Conservation (phyloP, 2,329 filamentous ascomycete species). For the Plenodomus tracheiphilus region DNA sequence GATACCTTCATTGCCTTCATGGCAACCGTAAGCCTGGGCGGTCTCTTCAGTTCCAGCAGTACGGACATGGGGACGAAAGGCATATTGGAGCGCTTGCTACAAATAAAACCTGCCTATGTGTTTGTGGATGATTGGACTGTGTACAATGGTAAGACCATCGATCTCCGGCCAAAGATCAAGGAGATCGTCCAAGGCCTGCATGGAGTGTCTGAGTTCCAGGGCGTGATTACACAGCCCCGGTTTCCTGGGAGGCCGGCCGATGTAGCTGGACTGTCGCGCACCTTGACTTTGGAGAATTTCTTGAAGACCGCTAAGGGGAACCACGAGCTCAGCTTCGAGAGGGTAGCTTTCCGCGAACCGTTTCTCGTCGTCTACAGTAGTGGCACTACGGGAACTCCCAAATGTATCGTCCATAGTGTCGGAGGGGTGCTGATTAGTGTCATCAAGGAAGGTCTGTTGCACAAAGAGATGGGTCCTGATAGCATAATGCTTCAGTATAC, state of each 20-base stretch:
- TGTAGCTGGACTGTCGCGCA: conserved; percentile 57
- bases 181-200: conserved; percentile 67
- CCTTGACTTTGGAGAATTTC: conserved; percentile 50
- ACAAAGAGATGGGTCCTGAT: conserved; percentile 51
- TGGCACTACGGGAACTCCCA: conserved; percentile 81
- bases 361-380: conserved; percentile 77
- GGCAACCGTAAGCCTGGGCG: conserved; percentile 71
- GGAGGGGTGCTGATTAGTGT: conserved; percentile 65
- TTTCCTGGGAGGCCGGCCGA: conserved; percentile 63
- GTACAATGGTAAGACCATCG: conserved; percentile 76
- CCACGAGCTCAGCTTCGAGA: conserved; percentile 57
- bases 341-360: conserved; percentile 72
- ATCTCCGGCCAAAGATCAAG: conserved; percentile 72
- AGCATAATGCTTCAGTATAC: conserved; percentile 61
- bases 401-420: conserved; percentile 80
- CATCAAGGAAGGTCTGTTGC: conserved; percentile 63
- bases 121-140: conserved; percentile 81
- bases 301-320: conserved; percentile 44
- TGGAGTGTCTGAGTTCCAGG: conserved; percentile 62
- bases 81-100: conserved; percentile 71
- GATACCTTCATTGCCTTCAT: conserved; percentile 74
- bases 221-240: conserved; percentile 67
- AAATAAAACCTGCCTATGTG: conserved; percentile 77
- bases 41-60: conserved; percentile 73
- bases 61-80: conserved; percentile 85